A percentile compares a stretch with the other conserved stretches of the same genome.
phyloP scores from a whole-genome alignment of 805 yeast species.

The Wickerhamiella sergipiensis region DNA sequence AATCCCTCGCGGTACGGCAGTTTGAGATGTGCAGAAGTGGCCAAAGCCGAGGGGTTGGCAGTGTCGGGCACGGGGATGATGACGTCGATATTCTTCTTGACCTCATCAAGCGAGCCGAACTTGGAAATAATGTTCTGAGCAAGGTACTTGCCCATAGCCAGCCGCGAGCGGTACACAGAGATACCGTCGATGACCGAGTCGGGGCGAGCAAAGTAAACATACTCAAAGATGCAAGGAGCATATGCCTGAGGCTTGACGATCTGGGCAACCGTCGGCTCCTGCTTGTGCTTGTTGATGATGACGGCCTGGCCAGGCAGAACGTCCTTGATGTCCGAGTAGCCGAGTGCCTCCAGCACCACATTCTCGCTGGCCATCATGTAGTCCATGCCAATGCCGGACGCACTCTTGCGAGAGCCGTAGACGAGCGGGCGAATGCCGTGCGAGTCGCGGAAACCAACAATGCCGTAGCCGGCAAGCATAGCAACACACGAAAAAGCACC shows the following conservation, averaged over 20 bases:
- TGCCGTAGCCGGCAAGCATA: conserved; percentile 89
- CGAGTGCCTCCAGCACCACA: conserved; percentile 87
- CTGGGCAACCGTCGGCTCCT: conserved; percentile 71
- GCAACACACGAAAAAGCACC: conserved; percentile 98
- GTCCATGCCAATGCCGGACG: conserved; percentile 53
- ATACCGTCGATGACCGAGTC: conserved; percentile 95
- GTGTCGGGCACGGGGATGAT: conserved; percentile 98
- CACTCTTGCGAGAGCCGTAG: conserved; percentile 64
- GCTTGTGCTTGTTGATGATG: conserved; percentile 65
- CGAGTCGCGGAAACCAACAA: conserved; percentile 94
- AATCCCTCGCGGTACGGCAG: conserved; percentile 93
- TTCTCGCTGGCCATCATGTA: conserved; percentile 94
- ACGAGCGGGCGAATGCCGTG: conserved; percentile 89
- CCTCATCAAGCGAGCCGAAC: conserved; percentile 33
- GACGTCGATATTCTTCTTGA: conserved; percentile 61
- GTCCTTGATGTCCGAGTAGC: conserved; percentile 67
- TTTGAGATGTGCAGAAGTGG: conserved; percentile 70
- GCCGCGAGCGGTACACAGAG: conserved; percentile 81
- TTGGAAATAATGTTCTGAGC: conserved; percentile 50
- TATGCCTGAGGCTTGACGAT: conserved; percentile 65
- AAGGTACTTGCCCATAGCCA: conserved; percentile 84
- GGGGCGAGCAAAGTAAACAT: conserved; percentile 95
- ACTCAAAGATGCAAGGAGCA: conserved; percentile 93
- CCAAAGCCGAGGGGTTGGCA: conserved; percentile 87
- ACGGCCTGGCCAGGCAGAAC: conserved; percentile 93